Base-by-base conservation (phyloP, 1,284 basidiomycete genomes). In the Puccinia novopanici region DNA sequence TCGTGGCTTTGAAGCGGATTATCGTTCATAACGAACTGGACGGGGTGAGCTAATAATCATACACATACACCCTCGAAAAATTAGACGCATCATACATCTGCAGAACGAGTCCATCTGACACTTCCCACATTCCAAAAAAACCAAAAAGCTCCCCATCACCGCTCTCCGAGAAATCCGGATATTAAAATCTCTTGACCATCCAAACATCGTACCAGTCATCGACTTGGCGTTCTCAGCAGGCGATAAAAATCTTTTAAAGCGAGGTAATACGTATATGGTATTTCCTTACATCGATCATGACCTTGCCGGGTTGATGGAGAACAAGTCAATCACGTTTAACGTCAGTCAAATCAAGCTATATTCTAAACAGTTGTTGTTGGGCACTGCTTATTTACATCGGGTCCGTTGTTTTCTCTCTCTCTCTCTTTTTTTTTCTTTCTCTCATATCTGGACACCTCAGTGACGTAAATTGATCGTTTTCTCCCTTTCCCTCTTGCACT, bases 241-340 rank as follows among this genome's bases (percentile, higher is more conserved):
- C 89, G 90, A 84, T 42, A 84, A 86, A 55, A 57, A 63, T 42
- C 75, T 72, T 15, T 80, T 83, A 22, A 83, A 84, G 81, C 89
- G 91, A 63, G 89, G 94, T 70, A 88, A 88, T 72, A 87, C 89
- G 24, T 98, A 93, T 87, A 98, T 99, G 95, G 95, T 98, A 48
- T 98, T 98, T 85, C 96, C 96, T 0, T 99, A 97, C 87, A 98
- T 98, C 95, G 96, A 98, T 84, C 97, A 99, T 85, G 96, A 99
- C 87, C 90, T 99, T 34, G 95, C 95, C 15, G 97, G 97, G 1
- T 87, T 99, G 72, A 87, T 99, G 75, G 93, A 95, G 86, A 97
- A 97, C 85, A 86, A 86, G 42, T 91, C 92, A 75, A 84, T 84
- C 15, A 83, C 82, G n/a, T 82, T 86, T 48, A 84, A 83, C 30